These are phyloP conservation scores for Cercospora brassicicola DNA, from an alignment of 2,329 filamentous ascomycete genomes.

Conservation along the genomic window DNA sequence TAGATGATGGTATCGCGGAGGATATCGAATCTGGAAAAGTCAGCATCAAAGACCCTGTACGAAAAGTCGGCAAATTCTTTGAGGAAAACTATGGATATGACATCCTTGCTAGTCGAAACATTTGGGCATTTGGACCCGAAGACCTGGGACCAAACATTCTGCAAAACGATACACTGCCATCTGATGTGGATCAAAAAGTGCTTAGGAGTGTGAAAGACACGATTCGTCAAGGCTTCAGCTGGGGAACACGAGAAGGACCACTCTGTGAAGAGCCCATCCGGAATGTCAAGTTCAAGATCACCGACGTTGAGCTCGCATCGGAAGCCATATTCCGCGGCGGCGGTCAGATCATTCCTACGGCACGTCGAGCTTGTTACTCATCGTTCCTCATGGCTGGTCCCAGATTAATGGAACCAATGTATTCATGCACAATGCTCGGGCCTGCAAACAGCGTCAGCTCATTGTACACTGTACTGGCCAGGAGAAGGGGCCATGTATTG, in stretches of 20 bases:
- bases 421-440: slow-evolving; percentile 87
- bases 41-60: slow-evolving; percentile 86
- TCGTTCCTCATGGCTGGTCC: slow-evolving; percentile 97
- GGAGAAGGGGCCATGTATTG: slow-evolving; percentile 86
- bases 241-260: slow-evolving; percentile 92
- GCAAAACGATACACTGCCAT: slow-evolving; percentile 92
- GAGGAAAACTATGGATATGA: slow-evolving; percentile 98
- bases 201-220: slow-evolving; percentile 85
- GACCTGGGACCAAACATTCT: slow-evolving; percentile 93
- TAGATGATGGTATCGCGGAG: slow-evolving; percentile 90
- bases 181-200: slow-evolving; percentile 90
- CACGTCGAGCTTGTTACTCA: slow-evolving; percentile 87
- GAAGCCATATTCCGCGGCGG: slow-evolving; percentile 94
- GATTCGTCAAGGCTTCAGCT: slow-evolving; percentile 93
- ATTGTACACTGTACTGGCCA: slow-evolving; percentile 86
- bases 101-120: slow-evolving; percentile 86
- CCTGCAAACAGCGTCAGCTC: slow-evolving; percentile 84
- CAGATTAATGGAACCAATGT: slow-evolving; percentile 94
- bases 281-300: slow-evolving; percentile 96
- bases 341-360: slow-evolving; percentile 95
- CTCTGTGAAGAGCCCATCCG: slow-evolving; percentile 98
- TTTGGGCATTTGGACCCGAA: slow-evolving; percentile 98
- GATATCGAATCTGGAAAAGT: slow-evolving; percentile 92
- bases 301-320: slow-evolving; percentile 79
- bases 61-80: slow-evolving; percentile 94